Evolutionary conservation across 306 rosid genomes (phyloP).

Genomic region (Acacia confusa): DNA sequence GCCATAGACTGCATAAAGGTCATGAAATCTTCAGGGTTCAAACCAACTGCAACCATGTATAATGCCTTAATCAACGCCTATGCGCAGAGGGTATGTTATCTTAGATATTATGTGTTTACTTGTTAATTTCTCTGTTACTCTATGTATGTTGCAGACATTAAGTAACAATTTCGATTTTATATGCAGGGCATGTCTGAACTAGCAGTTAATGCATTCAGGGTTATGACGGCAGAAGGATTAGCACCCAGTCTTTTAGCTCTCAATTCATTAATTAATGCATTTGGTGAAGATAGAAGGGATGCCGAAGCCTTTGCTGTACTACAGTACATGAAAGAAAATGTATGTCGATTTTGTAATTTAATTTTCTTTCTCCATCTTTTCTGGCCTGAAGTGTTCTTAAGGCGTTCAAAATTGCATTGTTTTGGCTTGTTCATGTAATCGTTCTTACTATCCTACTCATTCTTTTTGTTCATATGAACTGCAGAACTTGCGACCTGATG

Average conservation of each 20-base stretch:
- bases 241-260: slow-evolving; percentile 72
- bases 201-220: slow-evolving; percentile 64
- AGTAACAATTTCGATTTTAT: slow-evolving; percentile 26
- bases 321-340: slow-evolving; percentile 70
- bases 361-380: not conserved
- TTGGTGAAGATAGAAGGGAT: slow-evolving; percentile 73
- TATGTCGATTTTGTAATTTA: slow-evolving; percentile 17
- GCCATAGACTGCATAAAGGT: slow-evolving; percentile 65
- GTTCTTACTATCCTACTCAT: not conserved
- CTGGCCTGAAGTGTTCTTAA: not conserved
- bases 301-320: slow-evolving; percentile 72
- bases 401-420: not conserved
- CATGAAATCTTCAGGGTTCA: slow-evolving; percentile 63
- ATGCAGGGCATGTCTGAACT: slow-evolving; percentile 68
- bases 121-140: not conserved
- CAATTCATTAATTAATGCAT: slow-evolving; percentile 73
- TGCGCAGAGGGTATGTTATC: slow-evolving; percentile 60
- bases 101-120: not conserved
- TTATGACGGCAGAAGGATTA: slow-evolving; percentile 64
- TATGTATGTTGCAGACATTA: not conserved
- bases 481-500: slow-evolving; percentile 76
- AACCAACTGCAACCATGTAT: slow-evolving; percentile 69
- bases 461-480: slow-evolving; percentile 24
- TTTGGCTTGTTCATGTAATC: not conserved
- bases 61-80: slow-evolving; percentile 75